A percentile compares a stretch with the other conserved stretches of the same genome.
These are phyloP conservation scores for Fusarium poae DNA, from an alignment of 2,329 filamentous ascomycete genomes.

Conservation along the genomic window DNA sequence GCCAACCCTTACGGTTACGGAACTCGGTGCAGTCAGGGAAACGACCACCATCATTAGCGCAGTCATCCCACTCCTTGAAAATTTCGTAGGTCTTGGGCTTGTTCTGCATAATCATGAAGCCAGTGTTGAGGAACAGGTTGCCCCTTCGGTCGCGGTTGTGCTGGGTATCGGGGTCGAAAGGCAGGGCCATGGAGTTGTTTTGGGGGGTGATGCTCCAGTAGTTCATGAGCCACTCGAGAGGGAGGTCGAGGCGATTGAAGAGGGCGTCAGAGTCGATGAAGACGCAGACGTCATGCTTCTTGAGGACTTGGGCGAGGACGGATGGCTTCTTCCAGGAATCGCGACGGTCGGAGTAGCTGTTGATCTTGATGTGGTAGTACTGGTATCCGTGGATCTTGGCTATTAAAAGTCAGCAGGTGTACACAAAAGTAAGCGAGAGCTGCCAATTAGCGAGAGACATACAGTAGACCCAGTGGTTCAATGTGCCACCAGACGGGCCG, in stretches of 20 bases:
- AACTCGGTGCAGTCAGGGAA: constrained; percentile 57
- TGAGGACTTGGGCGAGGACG: constrained; percentile 58
- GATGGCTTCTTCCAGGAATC: constrained; percentile 62
- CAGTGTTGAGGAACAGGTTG: constrained; percentile 63
- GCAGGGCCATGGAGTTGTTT: constrained; percentile 59
- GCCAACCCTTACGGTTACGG: constrained; percentile 53
- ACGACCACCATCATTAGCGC: constrained; percentile 56
- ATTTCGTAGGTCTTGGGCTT: constrained; percentile 62
- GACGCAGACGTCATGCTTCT: constrained; percentile 58
- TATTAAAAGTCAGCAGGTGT: constrained; percentile 44
- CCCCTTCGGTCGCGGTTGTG: constrained; percentile 58
- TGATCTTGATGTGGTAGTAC: constrained; percentile 60
- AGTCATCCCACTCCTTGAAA: constrained; percentile 62
- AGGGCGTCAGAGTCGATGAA: constrained; percentile 62
- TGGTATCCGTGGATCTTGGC: constrained; percentile 62
- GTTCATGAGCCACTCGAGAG: constrained; percentile 63
- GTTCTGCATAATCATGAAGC: constrained; percentile 68
- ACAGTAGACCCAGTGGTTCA: constrained; percentile 62
- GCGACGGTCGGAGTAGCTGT: constrained; percentile 55
- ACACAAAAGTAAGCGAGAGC: background rate
- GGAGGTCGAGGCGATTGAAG: constrained; percentile 59
- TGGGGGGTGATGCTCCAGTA: constrained; percentile 58
- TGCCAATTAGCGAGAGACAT: constrained; percentile 5
- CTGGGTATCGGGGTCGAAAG: constrained; percentile 55
- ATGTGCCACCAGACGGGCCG: constrained; percentile 57